phyloP scores from a whole-genome alignment of 305 asterid species.

The Fraxinus paxiana region DNA sequence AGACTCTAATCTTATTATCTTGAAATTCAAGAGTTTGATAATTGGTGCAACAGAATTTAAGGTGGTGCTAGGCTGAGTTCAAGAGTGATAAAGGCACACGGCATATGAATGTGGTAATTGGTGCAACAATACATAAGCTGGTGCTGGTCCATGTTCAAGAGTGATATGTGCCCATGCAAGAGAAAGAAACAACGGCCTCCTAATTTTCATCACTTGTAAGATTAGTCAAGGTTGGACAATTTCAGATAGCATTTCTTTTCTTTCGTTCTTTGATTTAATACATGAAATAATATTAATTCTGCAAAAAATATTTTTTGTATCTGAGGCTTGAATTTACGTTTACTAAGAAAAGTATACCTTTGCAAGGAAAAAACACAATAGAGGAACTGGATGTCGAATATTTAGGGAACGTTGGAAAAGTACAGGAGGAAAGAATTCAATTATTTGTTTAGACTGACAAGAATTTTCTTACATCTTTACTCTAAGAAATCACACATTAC shows the following conservation, averaged over 20 bases:
- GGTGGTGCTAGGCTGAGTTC: neutral
- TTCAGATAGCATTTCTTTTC: neutral
- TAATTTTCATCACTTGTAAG: constrained; percentile 1
- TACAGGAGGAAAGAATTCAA: neutral
- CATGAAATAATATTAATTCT: neutral
- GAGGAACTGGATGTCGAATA: neutral
- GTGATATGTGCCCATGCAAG: neutral
- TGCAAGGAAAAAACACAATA: neutral
- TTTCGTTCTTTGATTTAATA: neutral
- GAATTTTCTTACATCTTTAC: neutral
- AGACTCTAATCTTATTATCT: neutral
- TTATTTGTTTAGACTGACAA: neutral
- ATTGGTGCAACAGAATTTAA: neutral
- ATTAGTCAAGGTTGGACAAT: neutral
- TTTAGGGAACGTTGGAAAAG: neutral
- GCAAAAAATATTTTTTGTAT: neutral
- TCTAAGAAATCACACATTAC: neutral
- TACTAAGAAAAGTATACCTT: neutral
- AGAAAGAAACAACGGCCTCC: neutral
- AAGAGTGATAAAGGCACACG: neutral
- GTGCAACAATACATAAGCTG: neutral
- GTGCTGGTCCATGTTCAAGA: neutral
- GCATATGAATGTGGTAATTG: neutral
- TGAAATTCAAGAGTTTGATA: neutral
- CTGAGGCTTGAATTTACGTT: neutral